These are phyloP conservation scores for Lentithecium fluviatile DNA, from an alignment of 495 filamentous ascomycete genomes.

Conservation along the genomic window DNA sequence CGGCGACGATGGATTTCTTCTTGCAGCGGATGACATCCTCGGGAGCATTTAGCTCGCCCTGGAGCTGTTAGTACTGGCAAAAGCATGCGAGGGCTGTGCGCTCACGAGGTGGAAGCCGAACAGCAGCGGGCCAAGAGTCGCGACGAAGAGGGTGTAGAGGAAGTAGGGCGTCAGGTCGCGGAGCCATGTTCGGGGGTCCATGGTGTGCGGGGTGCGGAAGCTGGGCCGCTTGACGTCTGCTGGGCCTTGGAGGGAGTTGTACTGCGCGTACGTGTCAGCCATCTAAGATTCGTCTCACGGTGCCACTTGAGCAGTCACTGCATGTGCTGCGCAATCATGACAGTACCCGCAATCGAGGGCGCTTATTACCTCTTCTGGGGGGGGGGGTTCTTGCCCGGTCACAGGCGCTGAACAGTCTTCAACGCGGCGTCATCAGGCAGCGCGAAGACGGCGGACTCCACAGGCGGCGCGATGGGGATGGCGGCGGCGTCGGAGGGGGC, in stretches of 20 bases:
- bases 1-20: constrained; percentile 53
- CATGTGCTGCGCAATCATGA: neutral
- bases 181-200: constrained; percentile 40
- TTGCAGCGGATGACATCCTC: constrained; percentile 84
- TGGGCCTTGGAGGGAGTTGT: constrained; percentile 14
- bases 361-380: constrained; percentile 18
- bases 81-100: constrained; percentile 2
- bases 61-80: constrained; percentile 13
- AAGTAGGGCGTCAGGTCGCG: constrained; percentile 44
- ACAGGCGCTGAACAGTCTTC: constrained; percentile 27
- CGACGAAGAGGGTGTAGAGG: constrained; percentile 42
- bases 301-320: neutral
- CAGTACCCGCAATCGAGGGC: neutral
- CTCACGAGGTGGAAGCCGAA: constrained; percentile 91
- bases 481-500: constrained; percentile 25
- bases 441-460: constrained; percentile 15
- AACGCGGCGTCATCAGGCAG: constrained; percentile 23
- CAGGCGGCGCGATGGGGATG: neutral
- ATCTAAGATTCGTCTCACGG: no score
- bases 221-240: constrained; percentile 21
- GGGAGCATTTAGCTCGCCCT: constrained; percentile 95
- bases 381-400: constrained; percentile 9
- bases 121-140: constrained; percentile 72
- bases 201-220: constrained; percentile 30
- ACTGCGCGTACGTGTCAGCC: constrained; percentile 28